phyloP scores from a whole-genome alignment of 768 basidiomycete genomes.

The Suillus fuscotomentosus region DNA sequence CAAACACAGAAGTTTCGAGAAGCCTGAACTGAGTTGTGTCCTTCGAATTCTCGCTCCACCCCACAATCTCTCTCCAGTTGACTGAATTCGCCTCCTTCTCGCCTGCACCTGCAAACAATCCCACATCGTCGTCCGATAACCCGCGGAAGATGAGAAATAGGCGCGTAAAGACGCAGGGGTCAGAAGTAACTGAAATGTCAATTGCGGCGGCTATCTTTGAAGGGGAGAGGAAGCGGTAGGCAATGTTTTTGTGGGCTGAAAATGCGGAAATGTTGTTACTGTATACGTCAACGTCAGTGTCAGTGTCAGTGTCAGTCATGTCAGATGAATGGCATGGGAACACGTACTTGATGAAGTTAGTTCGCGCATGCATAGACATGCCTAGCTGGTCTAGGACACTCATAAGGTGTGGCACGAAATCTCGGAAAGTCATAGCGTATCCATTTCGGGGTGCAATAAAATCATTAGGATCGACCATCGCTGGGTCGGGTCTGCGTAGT shows the following conservation, averaged over 20 bases:
- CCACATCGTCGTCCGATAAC: conserved; percentile 75
- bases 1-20: conserved; percentile 76
- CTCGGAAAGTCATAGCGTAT: conserved; percentile 79
- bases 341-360: conserved; percentile 75
- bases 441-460: conserved; percentile 82
- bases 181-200: conserved; percentile 80
- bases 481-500: conserved; percentile 68
- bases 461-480: conserved; percentile 73
- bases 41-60: conserved; percentile 80
- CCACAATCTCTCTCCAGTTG: conserved; percentile 81
- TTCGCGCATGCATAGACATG: conserved; percentile 78
- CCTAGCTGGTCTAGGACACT: conserved; percentile 83
- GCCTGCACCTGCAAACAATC: conserved; percentile 70
- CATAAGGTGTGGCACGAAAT: conserved; percentile 80
- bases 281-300: background rate
- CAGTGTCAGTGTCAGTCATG: conserved; percentile 4
- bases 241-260: conserved; percentile 79
- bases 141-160: conserved; percentile 87
- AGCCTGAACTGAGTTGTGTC: conserved; percentile 74
- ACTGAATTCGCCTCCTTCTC: conserved; percentile 82
- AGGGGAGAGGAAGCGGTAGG: conserved; percentile 85
- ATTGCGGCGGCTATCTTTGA: conserved; percentile 81
- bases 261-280: conserved; percentile 80
- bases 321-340: conserved; percentile 1
- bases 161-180: conserved; percentile 79